Conservation (phyloP, 2,329 filamentous ascomycete species). For the Colletotrichum falcatum region DNA sequence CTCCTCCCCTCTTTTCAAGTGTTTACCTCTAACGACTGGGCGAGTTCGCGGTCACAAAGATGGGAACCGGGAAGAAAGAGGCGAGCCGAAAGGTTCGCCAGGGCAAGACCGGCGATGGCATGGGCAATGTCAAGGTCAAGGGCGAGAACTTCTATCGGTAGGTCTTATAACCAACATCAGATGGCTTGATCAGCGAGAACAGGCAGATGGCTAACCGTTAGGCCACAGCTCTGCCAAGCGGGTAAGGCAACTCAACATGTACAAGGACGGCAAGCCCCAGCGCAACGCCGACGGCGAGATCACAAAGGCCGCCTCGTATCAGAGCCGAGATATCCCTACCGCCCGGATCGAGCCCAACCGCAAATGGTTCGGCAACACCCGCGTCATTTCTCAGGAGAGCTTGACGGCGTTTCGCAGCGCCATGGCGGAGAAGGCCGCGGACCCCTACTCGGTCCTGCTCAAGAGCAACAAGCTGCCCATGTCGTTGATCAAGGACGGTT, state of each 20-base stretch:
- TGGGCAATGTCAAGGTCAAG: slow-evolving; percentile 92
- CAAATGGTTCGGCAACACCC: slow-evolving; percentile 97
- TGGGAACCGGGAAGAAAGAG: slow-evolving; percentile 96
- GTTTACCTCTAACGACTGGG: slow-evolving; percentile 43
- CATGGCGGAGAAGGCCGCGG: slow-evolving; percentile 88
- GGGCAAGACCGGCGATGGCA: slow-evolving; percentile 86
- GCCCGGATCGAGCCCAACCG: slow-evolving; percentile 95
- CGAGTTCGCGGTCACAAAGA: slow-evolving; percentile 53
- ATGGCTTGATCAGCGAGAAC: background rate
- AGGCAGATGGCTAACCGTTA: background rate
- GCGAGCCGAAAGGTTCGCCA: slow-evolving; percentile 83
- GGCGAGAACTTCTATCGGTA: slow-evolving; percentile 98
- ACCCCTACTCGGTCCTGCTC: slow-evolving; percentile 94
- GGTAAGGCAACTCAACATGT: slow-evolving; percentile 88
- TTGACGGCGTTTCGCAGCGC: slow-evolving; percentile 89
- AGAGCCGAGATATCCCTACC: slow-evolving; percentile 83
- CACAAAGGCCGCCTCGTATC: slow-evolving; percentile 84
- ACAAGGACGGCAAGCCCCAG: slow-evolving; percentile 86
- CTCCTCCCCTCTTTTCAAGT: slow-evolving; percentile 12
- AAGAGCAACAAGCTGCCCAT: slow-evolving; percentile 98
- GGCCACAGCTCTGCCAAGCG: slow-evolving; percentile 76
- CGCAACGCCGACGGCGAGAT: slow-evolving; percentile 88
- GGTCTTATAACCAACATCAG: slow-evolving; percentile 42
- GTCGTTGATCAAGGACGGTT: slow-evolving; percentile 87
- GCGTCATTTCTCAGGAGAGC: slow-evolving; percentile 89